A percentile compares a stretch with the other conserved stretches of the same genome.
Conservation (phyloP, 2,329 filamentous ascomycete genomes). For the Phoma sp. region DNA sequence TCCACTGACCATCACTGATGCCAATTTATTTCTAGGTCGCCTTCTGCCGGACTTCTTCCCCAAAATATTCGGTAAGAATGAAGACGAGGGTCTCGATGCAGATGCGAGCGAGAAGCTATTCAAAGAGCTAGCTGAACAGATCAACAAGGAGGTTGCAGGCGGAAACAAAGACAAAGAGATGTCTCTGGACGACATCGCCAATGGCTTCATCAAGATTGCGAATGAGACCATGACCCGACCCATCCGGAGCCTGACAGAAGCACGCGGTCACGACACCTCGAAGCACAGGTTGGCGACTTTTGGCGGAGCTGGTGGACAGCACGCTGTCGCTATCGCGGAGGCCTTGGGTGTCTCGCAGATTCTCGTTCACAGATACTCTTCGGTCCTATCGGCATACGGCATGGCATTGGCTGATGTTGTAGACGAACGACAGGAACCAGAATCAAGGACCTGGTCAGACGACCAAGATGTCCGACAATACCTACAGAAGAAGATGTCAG, state of each 20-base stretch:
- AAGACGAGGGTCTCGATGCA: conserved; percentile 79
- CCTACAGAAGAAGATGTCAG: conserved; percentile 75
- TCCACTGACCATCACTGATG: conserved; percentile 90
- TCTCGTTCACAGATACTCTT: conserved; percentile 84
- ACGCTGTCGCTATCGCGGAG: conserved; percentile 88
- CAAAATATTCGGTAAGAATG: conserved; percentile 90
- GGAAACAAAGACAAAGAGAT: conserved; percentile 65
- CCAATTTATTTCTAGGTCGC: conserved; percentile 83
- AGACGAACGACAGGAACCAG: conserved; percentile 84
- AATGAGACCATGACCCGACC: conserved; percentile 92
- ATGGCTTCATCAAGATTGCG: conserved; percentile 86
- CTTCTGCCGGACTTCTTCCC: conserved; percentile 91
- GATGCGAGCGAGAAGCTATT: conserved; percentile 78
- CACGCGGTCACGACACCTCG: conserved; percentile 88
- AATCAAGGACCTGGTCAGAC: conserved; percentile 66
- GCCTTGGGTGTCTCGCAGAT: conserved; percentile 85
- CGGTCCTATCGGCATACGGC: conserved; percentile 86
- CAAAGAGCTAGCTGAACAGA: conserved; percentile 74
- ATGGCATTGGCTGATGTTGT: conserved; percentile 95
- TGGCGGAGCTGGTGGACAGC: conserved; percentile 88
- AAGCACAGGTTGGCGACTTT: conserved; percentile 92
- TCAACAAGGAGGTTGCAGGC: conserved; percentile 76
- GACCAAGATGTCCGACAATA: conserved; percentile 63
- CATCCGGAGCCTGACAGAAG: conserved; percentile 88
- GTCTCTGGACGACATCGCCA: conserved; percentile 82